Conservation (phyloP, 1,139 yeast species). For the Nakaseomyces kungkrabaensis region DNA sequence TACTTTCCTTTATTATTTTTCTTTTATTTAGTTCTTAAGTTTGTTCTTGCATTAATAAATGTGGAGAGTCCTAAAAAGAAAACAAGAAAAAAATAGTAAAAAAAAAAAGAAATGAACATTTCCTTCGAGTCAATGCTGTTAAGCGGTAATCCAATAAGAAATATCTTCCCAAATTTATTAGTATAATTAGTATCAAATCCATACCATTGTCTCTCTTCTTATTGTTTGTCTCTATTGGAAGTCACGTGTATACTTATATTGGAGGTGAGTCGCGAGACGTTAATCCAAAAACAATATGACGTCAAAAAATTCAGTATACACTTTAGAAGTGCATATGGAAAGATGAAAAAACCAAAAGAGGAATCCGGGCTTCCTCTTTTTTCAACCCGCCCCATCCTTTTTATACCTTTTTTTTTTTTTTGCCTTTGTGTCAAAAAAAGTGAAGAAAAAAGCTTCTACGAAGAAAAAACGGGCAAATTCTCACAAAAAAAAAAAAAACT, state of each 20-base stretch:
- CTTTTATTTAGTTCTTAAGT: not conserved
- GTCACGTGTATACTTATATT: not conserved
- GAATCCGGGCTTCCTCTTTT: conserved; percentile 1
- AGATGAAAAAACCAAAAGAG: not conserved
- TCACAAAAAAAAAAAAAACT: too few species aligned
- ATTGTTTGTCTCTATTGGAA: not conserved
- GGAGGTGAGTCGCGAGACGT: not conserved
- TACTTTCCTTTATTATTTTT: too few species aligned
- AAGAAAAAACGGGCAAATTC: too few species aligned
- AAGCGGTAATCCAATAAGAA: too few species aligned
- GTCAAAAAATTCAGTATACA: not conserved
- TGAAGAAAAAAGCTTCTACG: too few species aligned
- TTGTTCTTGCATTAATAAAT: not conserved
- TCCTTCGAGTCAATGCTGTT: too few species aligned
- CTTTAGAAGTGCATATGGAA: too few species aligned
- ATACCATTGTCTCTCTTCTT: not conserved
- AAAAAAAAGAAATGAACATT: too few species aligned
- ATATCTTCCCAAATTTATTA: too few species aligned
- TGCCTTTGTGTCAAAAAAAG: not conserved
- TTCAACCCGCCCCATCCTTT: not conserved
- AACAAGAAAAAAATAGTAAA: too few species aligned
- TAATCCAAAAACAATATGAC: not conserved
- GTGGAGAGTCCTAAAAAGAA: too few species aligned
- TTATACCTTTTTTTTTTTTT: not conserved
- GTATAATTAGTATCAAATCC: not conserved